phyloP scores from a whole-genome alignment of 768 basidiomycete genomes.

The Omphalotus guepiniiformis region DNA sequence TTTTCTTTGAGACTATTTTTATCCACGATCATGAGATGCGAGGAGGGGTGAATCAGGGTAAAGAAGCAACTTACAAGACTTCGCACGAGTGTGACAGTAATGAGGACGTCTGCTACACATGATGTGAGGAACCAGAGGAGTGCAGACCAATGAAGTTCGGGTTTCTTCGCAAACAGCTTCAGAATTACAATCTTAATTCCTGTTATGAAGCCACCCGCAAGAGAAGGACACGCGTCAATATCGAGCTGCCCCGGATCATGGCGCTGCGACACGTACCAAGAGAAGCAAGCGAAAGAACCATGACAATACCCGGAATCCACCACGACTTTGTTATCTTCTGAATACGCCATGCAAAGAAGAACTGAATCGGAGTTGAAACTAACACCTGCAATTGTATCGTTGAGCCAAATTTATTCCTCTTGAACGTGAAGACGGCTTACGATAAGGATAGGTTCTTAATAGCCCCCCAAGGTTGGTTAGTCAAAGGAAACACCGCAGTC shows the following conservation, averaged over 20 bases:
- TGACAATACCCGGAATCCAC: conserved; percentile 9
- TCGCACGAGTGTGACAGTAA: conserved; percentile 6
- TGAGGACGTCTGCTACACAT: conserved; percentile 7
- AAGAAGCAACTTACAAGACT: conserved; percentile 4
- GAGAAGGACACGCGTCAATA: background rate
- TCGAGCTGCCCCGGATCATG: too few species aligned
- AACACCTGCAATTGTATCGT: conserved; percentile 8
- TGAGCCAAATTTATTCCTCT: background rate
- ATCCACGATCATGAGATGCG: too few species aligned
- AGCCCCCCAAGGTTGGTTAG: too few species aligned
- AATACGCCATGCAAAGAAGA: conserved; percentile 16
- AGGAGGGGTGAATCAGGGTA: background rate
- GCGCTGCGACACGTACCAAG: background rate
- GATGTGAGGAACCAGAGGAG: conserved; percentile 9
- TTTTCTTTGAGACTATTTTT: conserved; percentile 3
- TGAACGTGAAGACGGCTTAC: conserved; percentile 16
- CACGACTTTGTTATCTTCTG: conserved; percentile 8
- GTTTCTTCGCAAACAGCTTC: conserved; percentile 9
- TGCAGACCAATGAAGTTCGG: conserved; percentile 7
- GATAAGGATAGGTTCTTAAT: conserved; percentile 28
- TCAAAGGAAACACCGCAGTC: conserved; percentile 16
- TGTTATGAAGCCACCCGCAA: conserved; percentile 7
- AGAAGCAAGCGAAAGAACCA: conserved; percentile 3
- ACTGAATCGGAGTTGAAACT: conserved; percentile 15
- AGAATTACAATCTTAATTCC: conserved; percentile 3